phyloP scores from a whole-genome alignment of 2,329 filamentous ascomycete genomes.

The Thelonectria rubi region DNA sequence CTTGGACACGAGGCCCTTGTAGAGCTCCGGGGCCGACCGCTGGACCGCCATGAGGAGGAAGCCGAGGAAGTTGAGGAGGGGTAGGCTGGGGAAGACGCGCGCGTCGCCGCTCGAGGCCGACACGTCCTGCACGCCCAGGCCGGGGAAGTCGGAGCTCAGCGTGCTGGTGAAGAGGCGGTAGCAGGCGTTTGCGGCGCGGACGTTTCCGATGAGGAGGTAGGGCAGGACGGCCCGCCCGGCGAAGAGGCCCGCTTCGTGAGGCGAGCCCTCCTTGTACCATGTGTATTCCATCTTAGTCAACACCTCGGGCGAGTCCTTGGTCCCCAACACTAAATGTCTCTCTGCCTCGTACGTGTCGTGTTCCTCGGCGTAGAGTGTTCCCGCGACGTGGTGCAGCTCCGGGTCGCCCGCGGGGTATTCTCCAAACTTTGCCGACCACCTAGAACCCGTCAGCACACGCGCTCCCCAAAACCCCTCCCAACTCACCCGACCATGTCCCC shows the following conservation, averaged over 20 bases:
- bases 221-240: conserved; percentile 87
- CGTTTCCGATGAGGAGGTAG: conserved; percentile 89
- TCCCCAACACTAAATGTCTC: conserved; percentile 86
- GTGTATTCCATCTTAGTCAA: conserved; percentile 87
- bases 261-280: conserved; percentile 91
- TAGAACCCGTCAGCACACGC: conserved; percentile 32
- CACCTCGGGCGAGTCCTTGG: conserved; percentile 83
- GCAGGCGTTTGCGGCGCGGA: conserved; percentile 86
- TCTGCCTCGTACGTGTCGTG: conserved; percentile 94
- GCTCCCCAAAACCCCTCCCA: conserved; percentile 37
- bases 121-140: conserved; percentile 81
- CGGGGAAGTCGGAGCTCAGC: conserved; percentile 52
- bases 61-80: conserved; percentile 94
- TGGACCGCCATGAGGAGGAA: conserved; percentile 85
- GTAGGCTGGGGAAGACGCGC: conserved; percentile 87
- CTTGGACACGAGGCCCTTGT: conserved; percentile 81
- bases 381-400: conserved; percentile 92
- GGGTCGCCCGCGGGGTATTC: conserved; percentile 92
- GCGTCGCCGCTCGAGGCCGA: conserved; percentile 77
- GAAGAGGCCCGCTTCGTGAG: conserved; percentile 87
- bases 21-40: conserved; percentile 80
- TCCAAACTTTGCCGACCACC: conserved; percentile 86
- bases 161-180: conserved; percentile 69
- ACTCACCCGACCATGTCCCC: conserved; percentile 80
- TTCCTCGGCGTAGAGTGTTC: conserved; percentile 89